Evolutionary conservation across 2,329 filamentous ascomycete genomes (phyloP), one percentile per base, ranked within the genome.

Genomic region (Chaetomiaceae sp.): DNA sequence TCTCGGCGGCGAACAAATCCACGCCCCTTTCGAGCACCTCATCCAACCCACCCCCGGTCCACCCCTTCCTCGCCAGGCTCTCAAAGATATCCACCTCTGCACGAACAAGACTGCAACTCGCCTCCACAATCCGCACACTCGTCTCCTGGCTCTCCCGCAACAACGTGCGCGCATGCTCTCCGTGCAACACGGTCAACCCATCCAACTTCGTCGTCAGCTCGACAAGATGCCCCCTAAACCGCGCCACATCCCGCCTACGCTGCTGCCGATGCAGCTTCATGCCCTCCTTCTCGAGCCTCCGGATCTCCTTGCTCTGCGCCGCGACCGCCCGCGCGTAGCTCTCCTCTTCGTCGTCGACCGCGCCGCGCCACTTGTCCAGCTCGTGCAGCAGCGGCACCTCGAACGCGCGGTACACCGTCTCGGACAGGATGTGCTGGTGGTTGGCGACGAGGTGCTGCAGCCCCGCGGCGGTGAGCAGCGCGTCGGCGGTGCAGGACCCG

Each of bases 81-180:
- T 87, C 84, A 53, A 85, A 86, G 25, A 87, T 86, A 67, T 87
- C 84, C 18, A 87, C 80, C 69, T 87, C 84, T 50, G 84, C 84
- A 16, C 84, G 73, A 11, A 86, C 83, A 10, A 87, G 74, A 56
- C 79, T 82, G 62, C 82, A 85, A 62, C 80, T 79, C 16, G 82
- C 81, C 52, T 86, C 83, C 16, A 85, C 75, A 60, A 86, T 84
- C 58, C 75, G 74, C 23, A 68, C 73, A 61, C 81, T 84, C 58
- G 82, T 82, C 60, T 85, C 82, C 66, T 86, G 83, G 63, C 80
- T 81, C 64, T 86, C 82, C 54, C 80, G 71, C 49, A 86, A 67
- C 58, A 86, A 61, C 0, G 77, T 76, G 27, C 78, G 71, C n/a
- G 81, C 77, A 63, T 86, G 82, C 51, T 78, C 75, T 16, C 73